These are phyloP conservation scores for Fusarium sp. DNA, from an alignment of 2,329 filamentous ascomycete genomes.

Conservation along the genomic window DNA sequence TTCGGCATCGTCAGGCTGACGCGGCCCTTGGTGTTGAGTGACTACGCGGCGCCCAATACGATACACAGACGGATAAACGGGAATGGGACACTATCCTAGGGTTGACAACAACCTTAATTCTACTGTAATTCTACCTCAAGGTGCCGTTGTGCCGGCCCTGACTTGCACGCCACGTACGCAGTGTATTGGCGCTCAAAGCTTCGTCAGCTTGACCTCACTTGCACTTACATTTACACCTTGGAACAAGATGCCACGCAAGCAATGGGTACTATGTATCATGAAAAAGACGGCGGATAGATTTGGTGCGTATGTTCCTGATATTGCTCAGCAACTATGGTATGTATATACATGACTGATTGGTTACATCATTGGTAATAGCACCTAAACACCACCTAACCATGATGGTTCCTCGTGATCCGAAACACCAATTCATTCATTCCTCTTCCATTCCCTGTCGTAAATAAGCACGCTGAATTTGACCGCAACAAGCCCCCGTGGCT, in stretches of 20 bases:
- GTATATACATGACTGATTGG: constrained; percentile 35
- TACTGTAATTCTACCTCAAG: constrained; percentile 12
- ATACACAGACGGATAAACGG: constrained; percentile 17
- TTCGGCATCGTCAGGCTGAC: constrained; percentile 41
- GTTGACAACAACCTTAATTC: constrained; percentile 23
- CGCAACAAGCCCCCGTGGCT: constrained; percentile 36
- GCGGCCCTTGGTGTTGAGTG: constrained; percentile 32
- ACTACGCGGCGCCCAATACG: constrained; percentile 30
- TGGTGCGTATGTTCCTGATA: constrained; percentile 26
- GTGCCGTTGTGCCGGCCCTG: constrained; percentile 17
- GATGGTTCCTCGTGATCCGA: constrained; percentile 18
- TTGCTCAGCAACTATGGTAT: constrained; percentile 37
- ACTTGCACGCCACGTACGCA: constrained; percentile 15
- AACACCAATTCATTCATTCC: constrained; percentile 38
- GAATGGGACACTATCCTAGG: constrained; percentile 10
- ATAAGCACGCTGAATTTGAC: constrained; percentile 43
- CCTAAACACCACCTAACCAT: constrained; percentile 29
- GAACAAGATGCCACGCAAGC: constrained; percentile 19
- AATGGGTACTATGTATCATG: neutral
- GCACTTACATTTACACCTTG: constrained; percentile 5
- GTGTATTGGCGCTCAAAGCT: neutral
- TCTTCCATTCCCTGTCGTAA: constrained; percentile 36
- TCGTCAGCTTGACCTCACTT: neutral
- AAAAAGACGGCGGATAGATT: neutral
- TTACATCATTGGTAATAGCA: constrained; percentile 14